Evolutionary conservation across 257 asterid genomes (phyloP).

Genomic region (Salvia splendens): DNA sequence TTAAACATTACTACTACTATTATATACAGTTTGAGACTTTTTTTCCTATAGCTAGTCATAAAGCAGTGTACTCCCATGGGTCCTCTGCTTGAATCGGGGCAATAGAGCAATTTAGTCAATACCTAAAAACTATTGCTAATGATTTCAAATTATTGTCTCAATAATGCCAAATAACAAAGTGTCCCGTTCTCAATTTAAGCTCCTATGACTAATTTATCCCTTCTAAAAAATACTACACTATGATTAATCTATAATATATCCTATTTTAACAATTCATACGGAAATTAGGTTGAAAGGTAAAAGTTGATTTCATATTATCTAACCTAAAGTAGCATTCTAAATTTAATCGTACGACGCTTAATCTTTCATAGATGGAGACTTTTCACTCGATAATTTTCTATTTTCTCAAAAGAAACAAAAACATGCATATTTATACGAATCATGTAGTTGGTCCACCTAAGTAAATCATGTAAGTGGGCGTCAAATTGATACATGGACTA

Average conservation of each 20-base stretch:
- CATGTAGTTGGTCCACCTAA: neutral
- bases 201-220: neutral
- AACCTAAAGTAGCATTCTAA: neutral
- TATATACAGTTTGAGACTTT: too few species aligned
- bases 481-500: constrained; percentile 10
- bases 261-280: neutral
- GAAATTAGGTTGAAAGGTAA: neutral
- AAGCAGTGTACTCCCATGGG: constrained; percentile 2
- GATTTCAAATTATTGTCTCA: constrained; percentile 30
- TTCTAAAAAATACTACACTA: neutral
- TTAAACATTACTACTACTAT: too few species aligned
- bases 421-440: neutral
- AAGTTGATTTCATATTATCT: neutral
- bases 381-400: neutral
- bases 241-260: neutral
- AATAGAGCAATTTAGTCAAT: constrained; percentile 29
- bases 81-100: constrained; percentile 3
- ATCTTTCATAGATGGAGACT: neutral
- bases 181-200: constrained; percentile 27
- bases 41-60: neutral
- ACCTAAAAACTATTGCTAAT: constrained; percentile 26
- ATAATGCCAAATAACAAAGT: constrained; percentile 31
- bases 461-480: constrained; percentile 21
- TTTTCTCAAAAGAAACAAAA: constrained; percentile 5
- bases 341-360: neutral